phyloP scores from a whole-genome alignment of 768 basidiomycete species.

The Leccinellum rugosiceps region DNA sequence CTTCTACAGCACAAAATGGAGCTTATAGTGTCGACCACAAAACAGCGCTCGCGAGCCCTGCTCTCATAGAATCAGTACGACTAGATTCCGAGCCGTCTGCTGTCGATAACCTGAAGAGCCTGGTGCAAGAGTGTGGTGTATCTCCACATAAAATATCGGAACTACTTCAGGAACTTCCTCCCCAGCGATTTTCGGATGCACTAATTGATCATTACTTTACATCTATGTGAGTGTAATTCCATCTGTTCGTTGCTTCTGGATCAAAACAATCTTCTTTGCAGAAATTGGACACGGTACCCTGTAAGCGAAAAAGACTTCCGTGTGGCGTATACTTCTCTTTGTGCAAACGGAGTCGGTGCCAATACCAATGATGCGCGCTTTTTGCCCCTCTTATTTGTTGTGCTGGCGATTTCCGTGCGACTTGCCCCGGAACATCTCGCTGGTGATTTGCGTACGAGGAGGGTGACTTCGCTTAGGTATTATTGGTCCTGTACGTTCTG shows the following conservation, averaged over 20 bases:
- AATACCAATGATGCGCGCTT: conserved; percentile 79
- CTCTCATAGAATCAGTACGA: conserved; percentile 41
- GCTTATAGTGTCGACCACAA: conserved; percentile 27
- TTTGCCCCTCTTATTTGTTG: conserved; percentile 89
- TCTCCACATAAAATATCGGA: conserved; percentile 88
- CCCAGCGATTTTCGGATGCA: conserved; percentile 66
- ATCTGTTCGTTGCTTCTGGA: background rate
- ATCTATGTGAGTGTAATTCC: conserved; percentile 50
- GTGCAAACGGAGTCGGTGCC: conserved; percentile 56
- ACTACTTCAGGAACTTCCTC: conserved; percentile 84
- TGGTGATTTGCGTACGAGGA: conserved; percentile 71
- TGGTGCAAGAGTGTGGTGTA: conserved; percentile 92
- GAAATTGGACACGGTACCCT: conserved; percentile 94
- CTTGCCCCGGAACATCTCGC: conserved; percentile 83
- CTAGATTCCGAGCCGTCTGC: conserved; percentile 49
- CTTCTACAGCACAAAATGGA: conserved; percentile 21
- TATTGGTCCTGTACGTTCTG: conserved; percentile 88
- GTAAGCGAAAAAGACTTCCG: conserved; percentile 84
- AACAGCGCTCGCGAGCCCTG: conserved; percentile 25
- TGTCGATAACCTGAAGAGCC: conserved; percentile 77
- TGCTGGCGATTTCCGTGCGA: conserved; percentile 82
- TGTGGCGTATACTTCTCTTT: conserved; percentile 61
- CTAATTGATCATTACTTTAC: conserved; percentile 82
- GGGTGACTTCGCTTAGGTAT: conserved; percentile 82
- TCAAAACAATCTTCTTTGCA: conserved; percentile 29